Base-by-base conservation (phyloP, 345 rosid species). In the Hibiscus syriacus region DNA sequence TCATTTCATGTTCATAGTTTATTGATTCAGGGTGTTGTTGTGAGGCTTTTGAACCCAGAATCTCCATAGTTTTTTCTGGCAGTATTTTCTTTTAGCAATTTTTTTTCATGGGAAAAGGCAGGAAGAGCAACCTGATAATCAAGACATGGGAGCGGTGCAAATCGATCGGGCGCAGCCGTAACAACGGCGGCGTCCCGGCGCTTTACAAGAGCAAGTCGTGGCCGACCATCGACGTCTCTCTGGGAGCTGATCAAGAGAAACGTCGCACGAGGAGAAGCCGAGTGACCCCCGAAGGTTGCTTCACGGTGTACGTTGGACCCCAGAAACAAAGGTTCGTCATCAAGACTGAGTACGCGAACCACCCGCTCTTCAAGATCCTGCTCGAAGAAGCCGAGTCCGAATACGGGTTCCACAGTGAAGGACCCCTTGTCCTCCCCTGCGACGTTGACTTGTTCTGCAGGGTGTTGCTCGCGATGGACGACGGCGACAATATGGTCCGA, bases 361-460 rank as follows among this genome's bases (percentile, higher is more conserved):
- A 86, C 73, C 90, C 88, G 5, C 70, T 82, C 23, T 88, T 88
- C 78, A 78, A 67, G 81, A 41, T 74, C 34, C 73, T 88, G 67
- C 80, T 88, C 2, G 90, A 88, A 46, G 91, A 88, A 53, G 95
- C 92, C 0, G 95, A 84, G 77, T 71, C 81, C 12, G 95, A 84
- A 73, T 86, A 78, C 50, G 95, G 95, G 14, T 86, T 68, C 69
- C 57, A 65, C 60, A 76, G 82, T 59, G 80, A 80, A 19, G 92
- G 92, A 1, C 95, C 95, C 3, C 71, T 88, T 36, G 70, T 75
- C 61, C 89, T 88, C 30, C 95, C 95, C 0, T 88, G 95, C 70
- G 79, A 80, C 50, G 88, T 88, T 2, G 82, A 79, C 19, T 26
- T 74, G 45, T 86, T 88, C 58, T 74, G 60, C 70, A 70, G 74